These are phyloP conservation scores for Cryptosporidium felis DNA, from an alignment of 169 alveolate genomes.

Conservation along the genomic window DNA sequence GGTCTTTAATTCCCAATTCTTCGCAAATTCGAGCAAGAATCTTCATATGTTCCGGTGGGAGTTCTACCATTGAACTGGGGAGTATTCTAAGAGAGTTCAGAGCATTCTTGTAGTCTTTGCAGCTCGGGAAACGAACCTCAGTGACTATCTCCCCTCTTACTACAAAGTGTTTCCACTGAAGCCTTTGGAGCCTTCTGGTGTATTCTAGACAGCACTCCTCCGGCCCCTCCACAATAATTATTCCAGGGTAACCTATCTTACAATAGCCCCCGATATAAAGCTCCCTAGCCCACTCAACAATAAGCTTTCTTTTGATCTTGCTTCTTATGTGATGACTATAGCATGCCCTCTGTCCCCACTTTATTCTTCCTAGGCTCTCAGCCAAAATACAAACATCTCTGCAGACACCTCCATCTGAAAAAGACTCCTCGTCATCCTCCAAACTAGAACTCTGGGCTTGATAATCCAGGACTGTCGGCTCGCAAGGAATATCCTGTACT, in stretches of 20 bases:
- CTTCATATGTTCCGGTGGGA: constrained; percentile 75
- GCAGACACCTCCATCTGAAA: too few relatives aligned
- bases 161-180: constrained; percentile 78
- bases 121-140: constrained; percentile 61
- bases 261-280: constrained; percentile 78
- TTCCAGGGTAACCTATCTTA: constrained; percentile 79
- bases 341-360: constrained; percentile 72
- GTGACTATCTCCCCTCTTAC: constrained; percentile 75
- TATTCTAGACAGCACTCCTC: constrained; percentile 77
- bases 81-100: constrained; percentile 59
- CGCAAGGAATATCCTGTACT: constrained; percentile 18
- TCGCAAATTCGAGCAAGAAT: constrained; percentile 75
- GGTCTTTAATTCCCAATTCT: constrained; percentile 75
- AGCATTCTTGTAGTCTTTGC: constrained; percentile 15
- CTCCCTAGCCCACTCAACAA: constrained; percentile 78
- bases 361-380: neutral
- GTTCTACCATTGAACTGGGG: constrained; percentile 74
- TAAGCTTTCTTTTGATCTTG: constrained; percentile 73
- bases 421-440: too few relatives aligned
- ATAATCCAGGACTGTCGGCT: neutral
- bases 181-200: constrained; percentile 76
- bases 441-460: too few relatives aligned
- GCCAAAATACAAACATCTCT: too few relatives aligned
- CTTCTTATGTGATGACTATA: constrained; percentile 77
- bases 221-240: constrained; percentile 77